Evolutionary conservation across 345 rosid species (phyloP), one percentile per base, ranked within the genome.

Genomic region (Arabidopsis arenosa): DNA sequence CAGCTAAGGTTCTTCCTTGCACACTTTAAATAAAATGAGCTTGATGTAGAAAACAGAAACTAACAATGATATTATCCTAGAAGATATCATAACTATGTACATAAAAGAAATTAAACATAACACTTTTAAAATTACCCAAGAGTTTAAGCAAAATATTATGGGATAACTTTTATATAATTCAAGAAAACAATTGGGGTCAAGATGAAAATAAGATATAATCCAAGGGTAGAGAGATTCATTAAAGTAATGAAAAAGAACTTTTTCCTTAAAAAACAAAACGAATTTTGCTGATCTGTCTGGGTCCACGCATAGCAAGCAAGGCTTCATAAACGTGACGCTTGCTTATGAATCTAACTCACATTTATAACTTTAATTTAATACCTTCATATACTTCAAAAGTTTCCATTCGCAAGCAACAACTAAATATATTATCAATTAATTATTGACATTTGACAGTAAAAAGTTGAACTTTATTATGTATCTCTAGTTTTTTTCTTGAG

Each of bases 291-390:
- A 77, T 56, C 61, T 77, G 80, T 55, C 45, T 0, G 52, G 66
- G 53, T 70, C 76, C 80, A 71, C 67, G 66, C 52, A 73, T 37
- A 43, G 61, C 56, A 45, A 63, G 60, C 53, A 65, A 65, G 57
- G 77, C 58, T 40, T 40, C 56, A 66, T 72, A 57, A 78, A 78
- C 73, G 80, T 77, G 80, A 77, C 80, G 68, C 47, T 77, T 77
- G 72, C 76, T 71, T 77, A 43, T 48, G 44, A 70, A 45, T 26
- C 53, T 35, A 76, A 17, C 8, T 57, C 62, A 77, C 61, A 61
- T 30, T 59, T 28, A 15, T 26, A 47, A 63, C 13, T 53, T 52
- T 53, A 54, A 17, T 53, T 51, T 13, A 59, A 67, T 66, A 28
- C 54, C 54, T 30, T 28, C 74, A 37, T 30, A 69, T 66, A 30